phyloP scores from a whole-genome alignment of 192 early-diverging fungal genomes.

The Chytriomyces sp. region DNA sequence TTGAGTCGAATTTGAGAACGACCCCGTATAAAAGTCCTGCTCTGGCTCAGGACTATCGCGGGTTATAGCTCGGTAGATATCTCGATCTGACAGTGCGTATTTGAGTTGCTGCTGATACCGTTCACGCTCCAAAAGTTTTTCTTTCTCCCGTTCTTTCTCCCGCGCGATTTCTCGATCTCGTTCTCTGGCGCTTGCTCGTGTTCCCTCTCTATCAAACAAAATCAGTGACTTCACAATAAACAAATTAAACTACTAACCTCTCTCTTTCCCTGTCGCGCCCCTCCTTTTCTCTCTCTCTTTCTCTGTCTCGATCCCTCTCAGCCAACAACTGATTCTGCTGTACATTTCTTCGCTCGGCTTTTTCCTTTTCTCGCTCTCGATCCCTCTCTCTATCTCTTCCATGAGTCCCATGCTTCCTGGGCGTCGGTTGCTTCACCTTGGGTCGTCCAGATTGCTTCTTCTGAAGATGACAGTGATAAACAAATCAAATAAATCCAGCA shows the following conservation, averaged over 20 bases:
- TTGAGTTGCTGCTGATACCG: background rate
- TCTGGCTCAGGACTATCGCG: conserved; percentile 30
- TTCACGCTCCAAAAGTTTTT: background rate
- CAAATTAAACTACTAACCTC: background rate
- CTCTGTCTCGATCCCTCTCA: background rate
- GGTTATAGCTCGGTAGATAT: conserved; percentile 19
- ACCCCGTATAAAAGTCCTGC: background rate
- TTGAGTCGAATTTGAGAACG: no score
- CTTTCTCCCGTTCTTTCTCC: conserved; percentile 7
- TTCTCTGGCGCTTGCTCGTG: conserved; percentile 10
- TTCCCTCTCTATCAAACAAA: background rate
- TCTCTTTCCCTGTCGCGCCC: background rate
- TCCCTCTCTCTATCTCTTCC: conserved; percentile 20
- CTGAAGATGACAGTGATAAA: no score
- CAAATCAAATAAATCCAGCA: no score
- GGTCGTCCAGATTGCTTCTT: background rate
- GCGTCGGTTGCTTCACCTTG: conserved; percentile 6
- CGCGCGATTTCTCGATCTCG: conserved; percentile 23
- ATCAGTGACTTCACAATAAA: no score
- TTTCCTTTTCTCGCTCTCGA: background rate
- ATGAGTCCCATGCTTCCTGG: conserved; percentile 5
- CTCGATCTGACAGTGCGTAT: background rate
- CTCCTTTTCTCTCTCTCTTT: background rate
- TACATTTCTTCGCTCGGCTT: no score
- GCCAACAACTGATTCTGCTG: background rate